Percentiles rank a stretch among this genome's conserved stretches.
Evolutionary conservation across 805 yeast species (phyloP).

Genomic region (Candida broadrunensis): DNA sequence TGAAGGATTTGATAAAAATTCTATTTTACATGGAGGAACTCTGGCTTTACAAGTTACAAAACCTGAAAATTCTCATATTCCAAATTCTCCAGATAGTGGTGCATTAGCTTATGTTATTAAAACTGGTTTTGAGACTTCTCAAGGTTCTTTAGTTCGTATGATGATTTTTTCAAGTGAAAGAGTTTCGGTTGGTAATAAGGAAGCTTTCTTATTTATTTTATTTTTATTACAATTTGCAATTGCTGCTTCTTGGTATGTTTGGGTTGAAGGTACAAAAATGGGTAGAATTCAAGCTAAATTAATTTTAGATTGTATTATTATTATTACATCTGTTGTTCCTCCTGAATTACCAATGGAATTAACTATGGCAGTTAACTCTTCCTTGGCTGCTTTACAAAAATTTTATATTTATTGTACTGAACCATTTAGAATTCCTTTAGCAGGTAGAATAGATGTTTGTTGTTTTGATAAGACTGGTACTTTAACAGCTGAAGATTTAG

Average conservation of each 20-base stretch:
- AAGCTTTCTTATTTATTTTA: slow-evolving; percentile 87
- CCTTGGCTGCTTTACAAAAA: slow-evolving; percentile 83
- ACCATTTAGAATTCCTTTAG: slow-evolving; percentile 96
- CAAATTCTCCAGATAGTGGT: slow-evolving; percentile 84
- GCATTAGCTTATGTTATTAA: slow-evolving; percentile 86
- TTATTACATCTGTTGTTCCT: slow-evolving; percentile 96
- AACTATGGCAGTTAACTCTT: slow-evolving; percentile 95
- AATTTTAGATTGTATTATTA: slow-evolving; percentile 91
- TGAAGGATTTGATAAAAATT: slow-evolving; percentile 85
- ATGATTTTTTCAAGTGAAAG: slow-evolving; percentile 97
- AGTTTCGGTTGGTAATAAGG: slow-evolving; percentile 92
- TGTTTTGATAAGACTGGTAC: slow-evolving; percentile 99
- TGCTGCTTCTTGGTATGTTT: slow-evolving; percentile 95
- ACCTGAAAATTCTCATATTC: slow-evolving; percentile 50
- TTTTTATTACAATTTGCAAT: slow-evolving; percentile 89
- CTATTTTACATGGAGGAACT: slow-evolving; percentile 93
- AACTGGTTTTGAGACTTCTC: slow-evolving; percentile 98
- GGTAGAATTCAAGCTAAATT: slow-evolving; percentile 94
- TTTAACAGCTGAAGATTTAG: slow-evolving; percentile 92
- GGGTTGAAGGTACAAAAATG: slow-evolving; percentile 96
- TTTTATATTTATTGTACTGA: slow-evolving; percentile 94
- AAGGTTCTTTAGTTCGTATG: slow-evolving; percentile 94
- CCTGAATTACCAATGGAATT: slow-evolving; percentile 99
- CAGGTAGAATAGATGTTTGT: slow-evolving; percentile 97
- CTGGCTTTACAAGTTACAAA: slow-evolving; percentile 87